These are phyloP conservation scores for Austropuccinia psidii DNA, from an alignment of 1,284 basidiomycete species.

Conservation along the genomic window DNA sequence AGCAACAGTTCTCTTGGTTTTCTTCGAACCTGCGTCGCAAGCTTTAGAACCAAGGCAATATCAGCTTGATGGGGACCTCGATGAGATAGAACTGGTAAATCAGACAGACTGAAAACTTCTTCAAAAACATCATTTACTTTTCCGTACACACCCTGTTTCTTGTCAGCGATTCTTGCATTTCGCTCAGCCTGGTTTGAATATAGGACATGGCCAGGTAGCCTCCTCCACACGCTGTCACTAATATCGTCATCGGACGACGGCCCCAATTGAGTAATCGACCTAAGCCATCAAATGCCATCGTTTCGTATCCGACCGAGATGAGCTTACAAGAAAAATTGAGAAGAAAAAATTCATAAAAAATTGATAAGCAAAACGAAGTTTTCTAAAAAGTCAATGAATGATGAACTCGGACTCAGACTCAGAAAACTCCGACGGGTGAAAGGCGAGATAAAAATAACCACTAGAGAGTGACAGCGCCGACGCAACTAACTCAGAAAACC, in stretches of 20 bases:
- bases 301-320: too few species aligned
- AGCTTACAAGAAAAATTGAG: too few species aligned
- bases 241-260: conserved; percentile 3
- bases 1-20: conserved; percentile 72
- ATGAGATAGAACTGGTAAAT: background rate
- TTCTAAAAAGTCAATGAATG: too few species aligned
- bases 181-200: conserved; percentile 60
- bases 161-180: conserved; percentile 61
- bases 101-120: background rate
- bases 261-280: background rate
- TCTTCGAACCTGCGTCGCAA: conserved; percentile 68
- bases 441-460: too few species aligned
- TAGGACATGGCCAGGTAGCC: conserved; percentile 64
- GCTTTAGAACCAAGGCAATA: conserved; percentile 49
- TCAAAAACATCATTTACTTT: conserved; percentile 54
- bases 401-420: too few species aligned
- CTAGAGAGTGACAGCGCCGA: too few species aligned
- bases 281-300: too few species aligned
- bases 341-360: too few species aligned
- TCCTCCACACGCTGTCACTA: background rate
- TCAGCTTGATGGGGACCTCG: too few species aligned
- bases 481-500: background rate
- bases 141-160: conserved; percentile 63
- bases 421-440: too few species aligned
- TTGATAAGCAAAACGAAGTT: too few species aligned